Base-by-base conservation (phyloP, 495 filamentous ascomycete species). In the Neurospora sp. region DNA sequence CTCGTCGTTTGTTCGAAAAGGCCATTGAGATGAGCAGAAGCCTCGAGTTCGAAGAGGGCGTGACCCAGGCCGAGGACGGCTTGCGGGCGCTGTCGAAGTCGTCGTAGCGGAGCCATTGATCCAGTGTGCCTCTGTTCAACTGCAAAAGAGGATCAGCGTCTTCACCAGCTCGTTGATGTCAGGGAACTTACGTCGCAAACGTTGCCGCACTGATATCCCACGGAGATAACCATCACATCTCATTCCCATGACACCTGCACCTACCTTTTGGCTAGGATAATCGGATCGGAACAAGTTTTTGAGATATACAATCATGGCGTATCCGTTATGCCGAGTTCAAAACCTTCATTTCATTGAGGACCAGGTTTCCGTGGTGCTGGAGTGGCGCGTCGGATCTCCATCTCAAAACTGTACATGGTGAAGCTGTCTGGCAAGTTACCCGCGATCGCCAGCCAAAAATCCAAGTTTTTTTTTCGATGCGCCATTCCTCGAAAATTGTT, bases 41-140 rank as follows among this genome's bases (percentile, higher is more conserved):
- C 12, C 77, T 94, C 20, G 88, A 88, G 0, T 91, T 91, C 75
- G 81, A 87, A 8, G 88, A 91, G 39, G 93, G 92, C 5, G 79
- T 90, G 8, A 77, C 77, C 39, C 88, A 88, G 80, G 88, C 90
- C 0, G 83, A 89, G 35, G 87, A 85, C 8, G 87, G 85, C 16
- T 74, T 92, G 73, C 85, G 42, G 31, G 73, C 69, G 61, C 61
- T 77, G 66, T 53, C 74, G 27, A 69, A 40, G 37, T 66, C 72
- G 66, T 66, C 27, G 27, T 66, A 66, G 27, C 27, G 53, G 27
- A 18, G 27, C 14, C 12, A 14, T 27, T 14, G 14, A 9, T 27
- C 3, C 22, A 35, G 7, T 37, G 53, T 18, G 53, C 27, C 12
- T 35, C 27, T 18, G 12, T 18, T 66, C 27, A 16, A 37, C 53